phyloP scores from a whole-genome alignment of 2,329 filamentous ascomycete genomes.

The Phialophora expanda region DNA sequence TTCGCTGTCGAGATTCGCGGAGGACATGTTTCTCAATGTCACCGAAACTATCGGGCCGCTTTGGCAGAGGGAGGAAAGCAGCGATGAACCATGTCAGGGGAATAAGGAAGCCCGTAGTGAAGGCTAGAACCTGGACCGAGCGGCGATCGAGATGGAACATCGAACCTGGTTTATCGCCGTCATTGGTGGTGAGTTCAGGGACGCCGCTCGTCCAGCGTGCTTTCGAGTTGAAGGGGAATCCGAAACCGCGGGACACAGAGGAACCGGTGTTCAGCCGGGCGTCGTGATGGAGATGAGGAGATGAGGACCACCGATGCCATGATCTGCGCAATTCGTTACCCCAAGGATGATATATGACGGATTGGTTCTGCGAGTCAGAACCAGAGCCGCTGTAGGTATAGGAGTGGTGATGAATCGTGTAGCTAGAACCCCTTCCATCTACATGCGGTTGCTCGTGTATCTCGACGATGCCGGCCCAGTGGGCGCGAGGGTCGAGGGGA shows the following conservation, averaged over 20 bases:
- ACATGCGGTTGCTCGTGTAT: conserved; percentile 28
- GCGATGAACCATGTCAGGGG: conserved; percentile 82
- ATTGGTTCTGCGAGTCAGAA: conserved; percentile 34
- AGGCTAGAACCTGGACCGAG: conserved; percentile 76
- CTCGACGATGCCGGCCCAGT: conserved; percentile 47
- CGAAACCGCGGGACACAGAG: conserved; percentile 34
- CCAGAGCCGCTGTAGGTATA: conserved; percentile 55
- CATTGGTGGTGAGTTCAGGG: conserved; percentile 70
- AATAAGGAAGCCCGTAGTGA: conserved; percentile 77
- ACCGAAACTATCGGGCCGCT: conserved; percentile 59
- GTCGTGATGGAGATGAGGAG: conserved; percentile 72
- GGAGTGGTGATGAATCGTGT: conserved; percentile 39
- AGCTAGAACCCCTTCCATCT: conserved; percentile 31
- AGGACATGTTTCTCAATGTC: conserved; percentile 45
- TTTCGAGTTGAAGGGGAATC: conserved; percentile 41
- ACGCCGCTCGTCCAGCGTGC: conserved; percentile 61
- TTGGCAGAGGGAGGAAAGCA: conserved; percentile 73
- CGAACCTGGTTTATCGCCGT: conserved; percentile 46
- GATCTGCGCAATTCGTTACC: conserved; percentile 6
- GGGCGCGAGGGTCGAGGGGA: conserved; percentile 50
- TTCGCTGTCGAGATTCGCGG: conserved; percentile 34
- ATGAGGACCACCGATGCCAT: conserved; percentile 48
- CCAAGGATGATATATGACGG: conserved; percentile 48
- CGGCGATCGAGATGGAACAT: conserved; percentile 62
- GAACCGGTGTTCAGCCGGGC: conserved; percentile 54